phyloP scores from a whole-genome alignment of 768 basidiomycete genomes.

The Goffeauzyma gilvescens region DNA sequence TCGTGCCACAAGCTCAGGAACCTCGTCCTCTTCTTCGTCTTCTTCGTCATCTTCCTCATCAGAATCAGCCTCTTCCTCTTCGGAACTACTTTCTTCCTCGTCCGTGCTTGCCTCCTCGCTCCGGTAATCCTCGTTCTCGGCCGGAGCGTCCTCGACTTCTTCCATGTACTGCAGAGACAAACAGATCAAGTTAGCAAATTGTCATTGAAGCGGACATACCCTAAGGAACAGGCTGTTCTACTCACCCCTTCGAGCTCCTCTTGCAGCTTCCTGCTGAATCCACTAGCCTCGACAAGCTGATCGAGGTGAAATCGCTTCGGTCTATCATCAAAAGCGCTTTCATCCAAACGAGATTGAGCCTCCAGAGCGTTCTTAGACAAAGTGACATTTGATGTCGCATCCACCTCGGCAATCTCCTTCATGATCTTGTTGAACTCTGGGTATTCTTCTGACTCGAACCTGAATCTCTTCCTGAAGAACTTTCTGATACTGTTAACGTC shows the following conservation, averaged over 20 bases:
- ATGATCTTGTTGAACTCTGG: constrained; percentile 61
- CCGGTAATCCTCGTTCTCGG: constrained; percentile 43
- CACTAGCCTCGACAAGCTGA: constrained; percentile 81
- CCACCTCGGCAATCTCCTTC: constrained; percentile 30
- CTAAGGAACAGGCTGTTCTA: neutral
- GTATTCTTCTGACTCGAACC: constrained; percentile 75
- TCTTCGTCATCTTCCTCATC: constrained; percentile 9
- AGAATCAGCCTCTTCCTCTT: constrained; percentile 7
- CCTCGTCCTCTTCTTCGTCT: constrained; percentile 15
- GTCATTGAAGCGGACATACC: too few relatives aligned
- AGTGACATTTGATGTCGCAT: too few relatives aligned
- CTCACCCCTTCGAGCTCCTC: constrained; percentile 64
- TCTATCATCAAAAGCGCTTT: too few relatives aligned
- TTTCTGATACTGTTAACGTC: constrained; percentile 90
- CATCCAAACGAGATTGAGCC: too few relatives aligned
- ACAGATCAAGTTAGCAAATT: neutral
- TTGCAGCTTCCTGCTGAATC: constrained; percentile 70
- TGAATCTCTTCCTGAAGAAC: constrained; percentile 78
- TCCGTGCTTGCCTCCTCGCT: constrained; percentile 39
- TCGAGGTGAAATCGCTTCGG: too few relatives aligned
- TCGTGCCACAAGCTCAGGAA: constrained; percentile 23
- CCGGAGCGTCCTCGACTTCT: constrained; percentile 17
- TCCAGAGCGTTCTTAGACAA: too few relatives aligned
- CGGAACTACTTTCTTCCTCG: constrained; percentile 25
- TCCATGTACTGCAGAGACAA: constrained; percentile 11